Percentiles rank a stretch among this genome's conserved stretches.
These are phyloP conservation scores for Dendrostoma leiphaemia DNA, from an alignment of 2,329 filamentous ascomycete species.

Conservation along the genomic window DNA sequence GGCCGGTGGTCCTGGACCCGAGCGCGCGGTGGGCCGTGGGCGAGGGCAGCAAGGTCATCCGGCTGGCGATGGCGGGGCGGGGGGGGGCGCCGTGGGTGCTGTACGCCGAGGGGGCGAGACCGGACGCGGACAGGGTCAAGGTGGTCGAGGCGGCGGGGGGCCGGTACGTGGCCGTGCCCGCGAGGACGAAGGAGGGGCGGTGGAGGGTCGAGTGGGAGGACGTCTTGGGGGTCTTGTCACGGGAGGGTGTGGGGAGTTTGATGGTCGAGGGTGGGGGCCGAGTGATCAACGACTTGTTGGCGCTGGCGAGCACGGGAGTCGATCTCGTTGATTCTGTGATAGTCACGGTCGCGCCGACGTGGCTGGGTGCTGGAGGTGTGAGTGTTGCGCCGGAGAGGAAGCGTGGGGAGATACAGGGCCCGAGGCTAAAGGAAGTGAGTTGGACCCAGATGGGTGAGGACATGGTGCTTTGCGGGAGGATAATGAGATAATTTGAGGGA, in stretches of 20 bases:
- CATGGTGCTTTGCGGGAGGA: conserved; percentile 72
- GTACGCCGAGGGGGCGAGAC: conserved; percentile 44
- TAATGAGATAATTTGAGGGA: conserved; percentile 16
- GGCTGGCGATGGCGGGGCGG: conserved; percentile 59
- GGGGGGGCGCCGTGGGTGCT: conserved; percentile 76
- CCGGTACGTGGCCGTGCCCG: conserved; percentile 46
- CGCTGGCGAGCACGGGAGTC: conserved; percentile 47
- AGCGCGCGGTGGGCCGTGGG: conserved; percentile 67
- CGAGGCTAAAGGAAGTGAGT: conserved; percentile 62
- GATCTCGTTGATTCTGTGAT: conserved; percentile 71
- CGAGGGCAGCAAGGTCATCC: conserved; percentile 61
- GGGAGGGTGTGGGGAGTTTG: conserved; percentile 67
- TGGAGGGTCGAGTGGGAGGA: conserved; percentile 60
- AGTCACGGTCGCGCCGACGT: conserved; percentile 85
- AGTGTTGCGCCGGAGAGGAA: conserved; percentile 68
- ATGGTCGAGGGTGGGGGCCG: conserved; percentile 90
- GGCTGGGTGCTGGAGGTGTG: conserved; percentile 82
- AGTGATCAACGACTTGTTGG: conserved; percentile 80
- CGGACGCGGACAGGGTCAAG: conserved; percentile 35
- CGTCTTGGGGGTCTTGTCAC: conserved; percentile 57
- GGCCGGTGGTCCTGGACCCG: conserved; percentile 81
- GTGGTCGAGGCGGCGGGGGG: conserved; percentile 51
- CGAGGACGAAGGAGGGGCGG: conserved; percentile 34
- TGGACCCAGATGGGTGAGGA: conserved; percentile 83
- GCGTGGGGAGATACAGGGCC: conserved; percentile 36